phyloP scores from a whole-genome alignment of 1,284 basidiomycete genomes.

The Boletus mariae region DNA sequence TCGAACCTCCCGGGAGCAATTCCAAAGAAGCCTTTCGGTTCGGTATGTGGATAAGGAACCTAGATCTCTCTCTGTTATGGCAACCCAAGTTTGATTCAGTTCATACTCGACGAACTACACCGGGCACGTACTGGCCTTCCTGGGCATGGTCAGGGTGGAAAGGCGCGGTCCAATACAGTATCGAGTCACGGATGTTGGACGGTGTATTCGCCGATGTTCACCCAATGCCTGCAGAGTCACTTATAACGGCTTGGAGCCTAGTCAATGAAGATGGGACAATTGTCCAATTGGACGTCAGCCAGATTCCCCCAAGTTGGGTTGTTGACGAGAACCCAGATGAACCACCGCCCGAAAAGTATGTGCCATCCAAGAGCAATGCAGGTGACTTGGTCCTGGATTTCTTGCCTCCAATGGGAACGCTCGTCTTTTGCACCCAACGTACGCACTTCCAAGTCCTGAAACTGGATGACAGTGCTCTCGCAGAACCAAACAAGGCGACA shows the following conservation, averaged over 20 bases:
- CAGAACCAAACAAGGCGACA: neutral
- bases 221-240: slow-evolving; percentile 8
- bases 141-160: slow-evolving; percentile 27
- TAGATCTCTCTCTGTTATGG: slow-evolving; percentile 1
- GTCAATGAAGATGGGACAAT: slow-evolving; percentile 6
- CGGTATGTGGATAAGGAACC: slow-evolving; percentile 11
- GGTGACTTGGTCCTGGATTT: slow-evolving; percentile 1
- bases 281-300: slow-evolving; percentile 9
- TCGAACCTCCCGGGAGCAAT: slow-evolving; percentile 3
- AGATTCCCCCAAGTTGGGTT: slow-evolving; percentile 9
- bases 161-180: slow-evolving; percentile 14
- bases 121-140: slow-evolving; percentile 12
- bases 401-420: slow-evolving; percentile 13
- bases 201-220: slow-evolving; percentile 1
- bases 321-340: slow-evolving; percentile 1
- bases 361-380: neutral
- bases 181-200: slow-evolving; percentile 4
- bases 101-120: slow-evolving; percentile 5
- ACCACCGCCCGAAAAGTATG: slow-evolving; percentile 1
- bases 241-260: slow-evolving; percentile 8
- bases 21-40: slow-evolving; percentile 10
- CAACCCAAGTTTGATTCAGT: slow-evolving; percentile 8
- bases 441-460: slow-evolving; percentile 8
- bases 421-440: slow-evolving; percentile 20
- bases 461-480: neutral